phyloP scores from a whole-genome alignment of 1,284 basidiomycete genomes.

The Pseudomicrostroma phylloplanum region DNA sequence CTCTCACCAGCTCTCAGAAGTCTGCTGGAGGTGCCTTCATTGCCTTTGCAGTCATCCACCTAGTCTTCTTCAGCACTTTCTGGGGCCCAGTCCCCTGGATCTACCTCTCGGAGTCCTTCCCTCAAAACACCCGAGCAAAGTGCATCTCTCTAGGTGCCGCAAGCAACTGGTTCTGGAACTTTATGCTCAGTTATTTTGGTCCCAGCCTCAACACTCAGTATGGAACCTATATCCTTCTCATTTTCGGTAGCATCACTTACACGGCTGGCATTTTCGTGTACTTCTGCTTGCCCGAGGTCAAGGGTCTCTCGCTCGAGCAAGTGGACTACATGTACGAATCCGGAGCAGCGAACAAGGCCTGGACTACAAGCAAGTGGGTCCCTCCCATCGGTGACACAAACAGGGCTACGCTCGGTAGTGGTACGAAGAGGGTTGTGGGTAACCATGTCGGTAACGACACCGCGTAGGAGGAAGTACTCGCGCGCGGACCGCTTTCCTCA shows the following conservation, averaged over 20 bases:
- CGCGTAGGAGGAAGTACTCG: too few species aligned
- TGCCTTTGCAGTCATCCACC: constrained; percentile 69
- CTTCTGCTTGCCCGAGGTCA: constrained; percentile 69
- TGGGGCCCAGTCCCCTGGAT: constrained; percentile 68
- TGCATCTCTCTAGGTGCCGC: constrained; percentile 66
- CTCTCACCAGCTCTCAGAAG: constrained; percentile 29
- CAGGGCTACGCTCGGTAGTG: not conserved
- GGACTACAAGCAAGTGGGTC: constrained; percentile 30
- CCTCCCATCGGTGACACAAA: constrained; percentile 21
- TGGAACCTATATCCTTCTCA: constrained; percentile 62
- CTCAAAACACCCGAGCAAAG: constrained; percentile 69
- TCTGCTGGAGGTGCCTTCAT: constrained; percentile 63
- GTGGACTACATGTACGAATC: constrained; percentile 52
- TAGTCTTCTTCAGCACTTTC: constrained; percentile 66
- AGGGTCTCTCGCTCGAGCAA: constrained; percentile 68
- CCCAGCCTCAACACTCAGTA: constrained; percentile 60
- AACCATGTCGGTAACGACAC: too few species aligned
- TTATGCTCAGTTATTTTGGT: constrained; percentile 66
- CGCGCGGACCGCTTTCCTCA: too few species aligned
- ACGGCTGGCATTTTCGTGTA: constrained; percentile 52
- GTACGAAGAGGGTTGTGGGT: not conserved
- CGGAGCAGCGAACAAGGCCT: constrained; percentile 17
- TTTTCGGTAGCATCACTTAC: constrained; percentile 65
- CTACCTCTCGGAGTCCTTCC: constrained; percentile 62
- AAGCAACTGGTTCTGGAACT: constrained; percentile 64